Evolutionary conservation across 2,329 filamentous ascomycete genomes (phyloP).

Genomic region (Nigrograna mackinnonii): DNA sequence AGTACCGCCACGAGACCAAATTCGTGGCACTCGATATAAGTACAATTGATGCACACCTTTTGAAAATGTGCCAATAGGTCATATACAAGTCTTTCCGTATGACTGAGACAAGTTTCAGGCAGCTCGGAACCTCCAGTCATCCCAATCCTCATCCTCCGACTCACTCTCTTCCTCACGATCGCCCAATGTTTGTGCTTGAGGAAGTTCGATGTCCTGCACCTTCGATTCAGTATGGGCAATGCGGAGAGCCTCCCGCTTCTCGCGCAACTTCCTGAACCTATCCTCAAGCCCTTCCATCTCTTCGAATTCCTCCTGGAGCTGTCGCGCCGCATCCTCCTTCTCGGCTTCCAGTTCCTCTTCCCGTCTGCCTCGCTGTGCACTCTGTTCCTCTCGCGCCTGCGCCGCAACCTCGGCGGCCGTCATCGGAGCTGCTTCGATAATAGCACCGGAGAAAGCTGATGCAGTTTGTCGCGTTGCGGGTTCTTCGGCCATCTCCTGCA

Average conservation of each 20-base stretch:
- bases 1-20: neutral
- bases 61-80: no score
- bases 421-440: conserved; percentile 51
- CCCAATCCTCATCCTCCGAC: conserved; percentile 41
- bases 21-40: no score
- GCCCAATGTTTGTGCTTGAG: conserved; percentile 5
- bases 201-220: conserved; percentile 10
- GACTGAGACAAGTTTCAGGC: no score
- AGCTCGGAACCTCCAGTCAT: conserved; percentile 41
- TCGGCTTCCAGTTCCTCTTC: conserved; percentile 53
- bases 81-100: no score
- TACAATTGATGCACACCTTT: no score
- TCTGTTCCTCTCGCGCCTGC: conserved; percentile 49
- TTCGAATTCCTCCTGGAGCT: conserved; percentile 53
- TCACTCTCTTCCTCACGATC: conserved; percentile 36
- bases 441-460: conserved; percentile 34
- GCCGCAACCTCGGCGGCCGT: conserved; percentile 51
- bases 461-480: conserved; percentile 80
- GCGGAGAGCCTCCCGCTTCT: conserved; percentile 49
- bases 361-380: conserved; percentile 42
- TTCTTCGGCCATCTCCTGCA: conserved; percentile 66
- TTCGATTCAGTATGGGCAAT: conserved; percentile 17
- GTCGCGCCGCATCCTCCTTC: conserved; percentile 50
- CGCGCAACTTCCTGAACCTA: conserved; percentile 47
- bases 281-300: conserved; percentile 54